Evolutionary conservation across 805 yeast genomes (phyloP).

Genomic region (Starmerella floricola): DNA sequence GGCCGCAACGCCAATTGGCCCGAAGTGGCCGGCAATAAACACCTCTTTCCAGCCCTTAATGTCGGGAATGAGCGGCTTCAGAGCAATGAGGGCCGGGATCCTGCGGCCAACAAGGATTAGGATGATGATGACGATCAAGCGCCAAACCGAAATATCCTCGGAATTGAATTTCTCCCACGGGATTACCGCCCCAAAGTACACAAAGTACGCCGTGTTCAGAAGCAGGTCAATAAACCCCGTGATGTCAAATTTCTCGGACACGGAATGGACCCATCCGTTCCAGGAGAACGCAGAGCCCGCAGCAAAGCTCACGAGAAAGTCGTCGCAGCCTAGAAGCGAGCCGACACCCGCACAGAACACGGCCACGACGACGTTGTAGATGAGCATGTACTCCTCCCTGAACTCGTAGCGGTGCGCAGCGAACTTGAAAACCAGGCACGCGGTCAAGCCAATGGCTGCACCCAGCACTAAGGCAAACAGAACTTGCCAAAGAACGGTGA

Average conservation of each 20-base stretch:
- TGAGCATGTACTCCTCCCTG: slow-evolving; percentile 29
- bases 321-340: slow-evolving; percentile 58
- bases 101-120: slow-evolving; percentile 29
- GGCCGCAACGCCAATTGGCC: slow-evolving; percentile 66
- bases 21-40: slow-evolving; percentile 60
- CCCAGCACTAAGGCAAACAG: slow-evolving; percentile 42
- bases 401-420: slow-evolving; percentile 26
- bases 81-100: slow-evolving; percentile 31
- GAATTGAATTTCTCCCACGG: slow-evolving; percentile 56
- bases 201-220: slow-evolving; percentile 53
- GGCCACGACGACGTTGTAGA: slow-evolving; percentile 43
- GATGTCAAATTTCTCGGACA: slow-evolving; percentile 49
- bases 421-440: slow-evolving; percentile 40
- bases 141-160: slow-evolving; percentile 26
- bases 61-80: slow-evolving; percentile 50
- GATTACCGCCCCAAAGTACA: slow-evolving; percentile 56
- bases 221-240: slow-evolving; percentile 55
- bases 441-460: slow-evolving; percentile 39
- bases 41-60: slow-evolving; percentile 57
- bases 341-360: slow-evolving; percentile 50
- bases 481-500: slow-evolving; percentile 47
- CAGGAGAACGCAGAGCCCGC: slow-evolving; percentile 66
- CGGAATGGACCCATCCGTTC: slow-evolving; percentile 54
- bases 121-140: slow-evolving; percentile 28
- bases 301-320: slow-evolving; percentile 56